A percentile compares a stretch with the other conserved stretches of the same genome.
Conservation (phyloP, 371 early-diverging fungal genomes). For the Basidiobolus heterosporus region DNA sequence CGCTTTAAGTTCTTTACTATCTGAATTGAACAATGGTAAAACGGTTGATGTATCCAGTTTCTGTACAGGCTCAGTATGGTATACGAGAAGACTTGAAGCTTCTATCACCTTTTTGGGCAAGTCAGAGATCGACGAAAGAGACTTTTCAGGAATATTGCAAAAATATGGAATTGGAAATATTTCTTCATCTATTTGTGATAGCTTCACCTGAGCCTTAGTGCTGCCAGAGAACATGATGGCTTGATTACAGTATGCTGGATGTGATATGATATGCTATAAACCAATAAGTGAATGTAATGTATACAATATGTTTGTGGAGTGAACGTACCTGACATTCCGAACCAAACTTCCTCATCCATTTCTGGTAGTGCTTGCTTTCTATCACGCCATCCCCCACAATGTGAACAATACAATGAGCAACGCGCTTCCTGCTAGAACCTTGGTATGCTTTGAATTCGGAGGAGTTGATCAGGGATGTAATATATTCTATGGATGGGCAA, state of each 20-base stretch:
- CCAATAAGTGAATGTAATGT: slow-evolving; percentile 1
- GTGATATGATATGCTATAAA: slow-evolving; percentile 43
- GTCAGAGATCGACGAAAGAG: slow-evolving; percentile 4
- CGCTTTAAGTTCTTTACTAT: slow-evolving; percentile 10
- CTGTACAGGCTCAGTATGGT: slow-evolving; percentile 13
- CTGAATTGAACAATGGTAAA: slow-evolving; percentile 1
- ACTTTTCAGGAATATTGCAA: slow-evolving; percentile 16
- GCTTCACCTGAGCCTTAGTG: slow-evolving; percentile 30
- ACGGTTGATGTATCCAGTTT: slow-evolving; percentile 11
- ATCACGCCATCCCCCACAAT: slow-evolving; percentile 47
- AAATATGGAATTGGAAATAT: slow-evolving; percentile 51
- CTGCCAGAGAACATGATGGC: slow-evolving; percentile 35
- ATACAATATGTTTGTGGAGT: slow-evolving; percentile 1
- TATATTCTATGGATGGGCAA: slow-evolving; percentile 49
- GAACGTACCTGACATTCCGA: neutral
- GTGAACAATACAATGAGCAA: slow-evolving; percentile 41
- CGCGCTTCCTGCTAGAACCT: slow-evolving; percentile 3
- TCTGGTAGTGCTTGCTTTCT: slow-evolving; percentile 39
- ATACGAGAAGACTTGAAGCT: slow-evolving; percentile 16
- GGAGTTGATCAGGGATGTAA: slow-evolving; percentile 30
- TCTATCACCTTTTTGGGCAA: slow-evolving; percentile 4
- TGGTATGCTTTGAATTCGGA: slow-evolving; percentile 23
- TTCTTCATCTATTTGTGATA: slow-evolving; percentile 32
- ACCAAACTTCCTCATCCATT: slow-evolving; percentile 57
- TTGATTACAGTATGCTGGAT: slow-evolving; percentile 32